Percentiles rank a stretch among this genome's conserved stretches.
Evolutionary conservation across 805 yeast species (phyloP).

Genomic region (Candida coquimbonensis): DNA sequence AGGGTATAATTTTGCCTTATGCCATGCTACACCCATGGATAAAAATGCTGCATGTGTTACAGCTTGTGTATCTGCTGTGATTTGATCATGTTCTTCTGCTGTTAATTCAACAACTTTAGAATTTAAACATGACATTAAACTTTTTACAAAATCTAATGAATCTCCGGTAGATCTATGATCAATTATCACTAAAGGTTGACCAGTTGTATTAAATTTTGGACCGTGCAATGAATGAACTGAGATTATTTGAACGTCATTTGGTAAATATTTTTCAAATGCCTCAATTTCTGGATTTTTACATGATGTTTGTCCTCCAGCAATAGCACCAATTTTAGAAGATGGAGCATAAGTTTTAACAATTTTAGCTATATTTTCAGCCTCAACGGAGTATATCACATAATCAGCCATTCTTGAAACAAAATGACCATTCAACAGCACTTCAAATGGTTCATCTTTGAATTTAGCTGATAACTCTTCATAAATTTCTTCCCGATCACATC

Average conservation of each 20-base stretch:
- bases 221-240: constrained; percentile 93
- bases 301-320: constrained; percentile 98
- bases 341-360: constrained; percentile 80
- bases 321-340: constrained; percentile 77
- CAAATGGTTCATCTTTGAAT: constrained; percentile 38
- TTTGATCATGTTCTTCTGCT: constrained; percentile 86
- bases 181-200: constrained; percentile 88
- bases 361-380: constrained; percentile 73
- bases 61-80: constrained; percentile 98
- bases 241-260: constrained; percentile 74
- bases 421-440: constrained; percentile 72
- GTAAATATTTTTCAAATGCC: constrained; percentile 74
- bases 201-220: constrained; percentile 79
- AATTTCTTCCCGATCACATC: constrained; percentile 74
- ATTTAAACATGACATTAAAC: constrained; percentile 61
- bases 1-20: constrained; percentile 72
- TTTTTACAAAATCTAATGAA: constrained; percentile 53
- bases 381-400: constrained; percentile 84
- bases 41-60: constrained; percentile 97
- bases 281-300: constrained; percentile 86
- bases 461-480: constrained; percentile 40
- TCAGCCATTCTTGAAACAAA: constrained; percentile 75
- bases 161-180: constrained; percentile 56
- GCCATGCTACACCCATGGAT: constrained; percentile 98
- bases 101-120: constrained; percentile 72